Base-by-base conservation (phyloP, 768 basidiomycete species). In the Lentinula aciculospora region DNA sequence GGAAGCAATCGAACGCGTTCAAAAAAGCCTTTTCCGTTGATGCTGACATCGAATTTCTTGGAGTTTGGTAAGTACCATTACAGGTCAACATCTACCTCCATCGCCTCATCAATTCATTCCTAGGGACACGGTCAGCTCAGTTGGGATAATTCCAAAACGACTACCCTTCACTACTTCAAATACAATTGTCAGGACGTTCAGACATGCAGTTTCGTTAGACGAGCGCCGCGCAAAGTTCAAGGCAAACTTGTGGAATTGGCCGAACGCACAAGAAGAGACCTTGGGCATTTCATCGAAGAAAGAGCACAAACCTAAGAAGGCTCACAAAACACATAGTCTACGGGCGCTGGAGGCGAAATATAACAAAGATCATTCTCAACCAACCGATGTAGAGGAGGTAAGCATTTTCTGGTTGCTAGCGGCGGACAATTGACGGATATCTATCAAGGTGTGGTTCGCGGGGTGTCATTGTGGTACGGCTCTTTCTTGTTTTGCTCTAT, bases 401-500 rank as follows among this genome's bases (percentile, higher is more conserved):
- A n/a, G 34, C 12, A n/a, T 10, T 21, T 36, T 23, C n/a, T 12
- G 19, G 13, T 21, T n/a, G 0, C 56, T 15, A 1, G 9, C 9
- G 10, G 10, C 19, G 9, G 21, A 44, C 31, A 13, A 34, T 17
- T 21, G 9, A 45, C 25, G 17, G 10, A 27, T 34, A 32, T 51
- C 2, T 25, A 19, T n/a, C 27, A 15, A 47, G 62, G 90, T 92
- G 1, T 92, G 90, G 89, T 92, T 92, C 63, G 69, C 88, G 3
- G 89, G 89, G 0, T 82, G 79, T 62, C 89, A 91, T 61, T 81
- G 81, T 46, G 88, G 89, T 88, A 62, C 28, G 77, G 8, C 27
- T 37, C 31, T 15, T 28, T 40, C 15, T 19, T 31, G 15, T 17
- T 40, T n/a, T n/a, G n/a, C n/a, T 6, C 17, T 5, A n/a, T 48